Evolutionary conservation across 768 basidiomycete genomes (phyloP), one percentile per base, ranked within the genome.

Genomic region (Mycena polygramma): DNA sequence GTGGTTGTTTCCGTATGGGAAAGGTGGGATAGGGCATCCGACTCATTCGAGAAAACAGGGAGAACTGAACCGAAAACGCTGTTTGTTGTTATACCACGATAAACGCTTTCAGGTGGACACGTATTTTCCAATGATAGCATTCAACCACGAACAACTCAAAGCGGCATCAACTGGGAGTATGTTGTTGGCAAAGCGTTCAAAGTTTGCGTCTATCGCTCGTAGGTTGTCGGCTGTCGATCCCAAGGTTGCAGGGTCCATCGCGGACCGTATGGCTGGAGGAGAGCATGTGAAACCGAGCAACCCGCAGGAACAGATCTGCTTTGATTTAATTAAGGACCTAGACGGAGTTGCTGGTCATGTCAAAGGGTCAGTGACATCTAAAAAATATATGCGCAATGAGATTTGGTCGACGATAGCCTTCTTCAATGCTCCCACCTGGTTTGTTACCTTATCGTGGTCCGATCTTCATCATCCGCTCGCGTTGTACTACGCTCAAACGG

Each of bases 81-180:
- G 69, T 5, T 60, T 79, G 4, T 64, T 85, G 0, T 76, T 81
- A 77, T 85, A 78, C 48, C 64, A 73, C 57, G 80, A 81, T 39
- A 75, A 76, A 20, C 71, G 76, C 0, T 81, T 81, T 64, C 79
- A 80, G 57, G 36, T 52, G 4, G 78, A 81, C 41, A 46, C 43
- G 2, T 75, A 74, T 75, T 66, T 83, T 66, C 75, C 81, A 0
- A 78, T 85, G n/a, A 71, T 84, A 15, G 79, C 78, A 0, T 85
- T 85, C 63, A 85, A 80, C 58, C 82, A 86, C 53, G 68, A 79
- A 30, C 85, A 85, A 54, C 77, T 86, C 1, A 80, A 79, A 45
- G 65, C 58, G 1, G 74, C 77, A 4, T 74, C 78, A 0, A 76
- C 68, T 0, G 78, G 75, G 2, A 77, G 82, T 5, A 82, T 74